phyloP scores from a whole-genome alignment of 2,329 filamentous ascomycete genomes.

The Alternaria atra region DNA sequence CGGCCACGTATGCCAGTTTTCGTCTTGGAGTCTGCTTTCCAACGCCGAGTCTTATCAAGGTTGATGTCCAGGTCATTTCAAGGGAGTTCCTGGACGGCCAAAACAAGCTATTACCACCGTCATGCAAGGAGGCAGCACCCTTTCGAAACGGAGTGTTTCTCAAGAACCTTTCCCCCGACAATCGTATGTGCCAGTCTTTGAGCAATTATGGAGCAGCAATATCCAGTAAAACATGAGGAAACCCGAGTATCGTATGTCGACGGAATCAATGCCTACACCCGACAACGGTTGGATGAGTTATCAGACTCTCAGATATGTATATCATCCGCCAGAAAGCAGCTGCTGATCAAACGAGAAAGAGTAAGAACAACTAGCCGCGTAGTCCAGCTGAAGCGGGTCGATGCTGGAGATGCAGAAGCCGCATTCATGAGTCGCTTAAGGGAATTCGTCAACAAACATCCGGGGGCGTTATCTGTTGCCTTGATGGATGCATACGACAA shows the following conservation, averaged over 20 bases:
- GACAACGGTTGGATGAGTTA: constrained; percentile 1
- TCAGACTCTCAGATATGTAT: constrained; percentile 10
- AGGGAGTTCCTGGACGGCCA: no score
- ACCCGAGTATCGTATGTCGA: not conserved
- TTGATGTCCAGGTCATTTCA: no score
- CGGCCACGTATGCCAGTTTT: not conserved
- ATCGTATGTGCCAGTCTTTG: no score
- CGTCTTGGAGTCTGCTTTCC: no score
- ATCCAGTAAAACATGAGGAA: no score
- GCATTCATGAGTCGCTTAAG: constrained; percentile 5
- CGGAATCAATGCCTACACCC: not conserved
- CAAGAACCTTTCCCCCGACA: no score
- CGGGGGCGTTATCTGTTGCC: not conserved
- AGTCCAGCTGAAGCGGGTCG: constrained; percentile 1
- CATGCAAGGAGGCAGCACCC: no score
- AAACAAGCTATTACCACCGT: no score
- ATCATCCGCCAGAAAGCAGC: constrained; percentile 4
- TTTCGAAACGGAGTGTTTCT: no score
- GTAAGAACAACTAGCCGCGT: not conserved
- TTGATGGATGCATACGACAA: constrained; percentile 1
- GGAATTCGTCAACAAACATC: not conserved
- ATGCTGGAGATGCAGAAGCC: constrained; percentile 1
- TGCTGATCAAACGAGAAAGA: constrained; percentile 9
- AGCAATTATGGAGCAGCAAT: no score
- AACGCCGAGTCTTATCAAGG: no score